Conservation (phyloP, 1,284 basidiomycete species). For the Gastroboletus turbinatus region DNA sequence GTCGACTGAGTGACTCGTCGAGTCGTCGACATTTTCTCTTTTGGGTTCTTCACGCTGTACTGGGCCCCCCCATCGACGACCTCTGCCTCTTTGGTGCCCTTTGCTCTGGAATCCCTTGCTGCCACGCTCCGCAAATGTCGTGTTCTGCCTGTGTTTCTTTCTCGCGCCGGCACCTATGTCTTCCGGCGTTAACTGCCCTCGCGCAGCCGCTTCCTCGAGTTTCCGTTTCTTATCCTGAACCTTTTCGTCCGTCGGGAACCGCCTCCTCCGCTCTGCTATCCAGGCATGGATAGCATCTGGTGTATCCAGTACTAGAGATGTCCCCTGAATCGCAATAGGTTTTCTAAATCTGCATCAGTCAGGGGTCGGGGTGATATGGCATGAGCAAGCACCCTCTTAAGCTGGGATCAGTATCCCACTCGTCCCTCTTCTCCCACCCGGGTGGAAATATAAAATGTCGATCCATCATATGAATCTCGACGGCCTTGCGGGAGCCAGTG, state of each 20-base stretch:
- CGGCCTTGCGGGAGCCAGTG: conserved; percentile 68
- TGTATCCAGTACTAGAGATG: conserved; percentile 72
- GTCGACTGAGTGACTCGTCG: not conserved
- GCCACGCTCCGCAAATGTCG: conserved; percentile 1
- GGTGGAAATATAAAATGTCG: conserved; percentile 82
- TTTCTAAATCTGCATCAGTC: conserved; percentile 46
- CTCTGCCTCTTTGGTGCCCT: conserved; percentile 28
- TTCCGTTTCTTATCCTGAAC: conserved; percentile 79
- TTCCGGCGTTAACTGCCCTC: conserved; percentile 68
- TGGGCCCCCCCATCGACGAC: conserved; percentile 34
- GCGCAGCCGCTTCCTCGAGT: conserved; percentile 69
- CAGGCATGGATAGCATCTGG: conserved; percentile 82
- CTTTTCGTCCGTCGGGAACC: conserved; percentile 73
- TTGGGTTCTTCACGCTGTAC: conserved; percentile 30
- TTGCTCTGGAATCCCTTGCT: conserved; percentile 8
- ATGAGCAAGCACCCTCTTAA: conserved; percentile 56
- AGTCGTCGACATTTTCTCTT: not conserved
- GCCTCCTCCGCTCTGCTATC: conserved; percentile 83
- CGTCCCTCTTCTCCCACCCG: conserved; percentile 68
- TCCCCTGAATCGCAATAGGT: conserved; percentile 77
- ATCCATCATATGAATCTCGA: conserved; percentile 89
- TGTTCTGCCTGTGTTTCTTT: conserved; percentile 35
- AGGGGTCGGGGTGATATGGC: not conserved
- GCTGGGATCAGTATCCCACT: conserved; percentile 78
- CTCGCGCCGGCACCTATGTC: conserved; percentile 42